phyloP scores from a whole-genome alignment of 1,139 yeast species.

The Saccharomyces pastorianus region DNA sequence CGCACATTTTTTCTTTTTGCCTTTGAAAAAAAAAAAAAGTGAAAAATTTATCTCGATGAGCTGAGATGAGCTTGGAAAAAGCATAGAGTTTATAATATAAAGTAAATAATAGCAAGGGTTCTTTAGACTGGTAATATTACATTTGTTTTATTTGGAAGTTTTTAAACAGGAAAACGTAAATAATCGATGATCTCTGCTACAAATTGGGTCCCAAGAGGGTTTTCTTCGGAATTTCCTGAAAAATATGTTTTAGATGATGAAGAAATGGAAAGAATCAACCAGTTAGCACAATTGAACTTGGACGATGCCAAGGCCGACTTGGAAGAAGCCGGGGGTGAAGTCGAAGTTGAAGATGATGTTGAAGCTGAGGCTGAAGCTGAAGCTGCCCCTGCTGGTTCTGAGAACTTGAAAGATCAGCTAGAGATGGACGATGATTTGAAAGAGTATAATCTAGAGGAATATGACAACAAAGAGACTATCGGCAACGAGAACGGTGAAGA shows the following conservation, averaged over 20 bases:
- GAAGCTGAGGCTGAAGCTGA: conserved; percentile 24
- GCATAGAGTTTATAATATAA: not conserved
- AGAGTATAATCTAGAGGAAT: conserved; percentile 78
- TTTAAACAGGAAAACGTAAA: not conserved
- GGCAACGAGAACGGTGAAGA: conserved; percentile 38
- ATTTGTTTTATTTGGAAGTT: not conserved
- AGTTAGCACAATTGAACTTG: conserved; percentile 75
- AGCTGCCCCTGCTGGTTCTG: conserved; percentile 4
- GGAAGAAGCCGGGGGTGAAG: conserved; percentile 30
- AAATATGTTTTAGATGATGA: conserved; percentile 82
- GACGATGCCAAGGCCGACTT: conserved; percentile 63
- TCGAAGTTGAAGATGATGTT: conserved; percentile 26
- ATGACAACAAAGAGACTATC: conserved; percentile 57
- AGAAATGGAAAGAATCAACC: conserved; percentile 84
- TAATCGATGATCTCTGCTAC: conserved; percentile 75
- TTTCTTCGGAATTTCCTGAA: conserved; percentile 86
- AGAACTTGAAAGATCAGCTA: conserved; percentile 41
- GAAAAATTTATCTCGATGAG: conserved; percentile 11
- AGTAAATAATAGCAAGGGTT: not conserved
- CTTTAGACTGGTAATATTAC: not conserved
- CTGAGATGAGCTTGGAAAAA: conserved; percentile 5
- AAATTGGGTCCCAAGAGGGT: conserved; percentile 95
- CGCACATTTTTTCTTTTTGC: not conserved
- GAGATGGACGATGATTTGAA: conserved; percentile 77
- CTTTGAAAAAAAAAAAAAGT: not conserved